These are phyloP conservation scores for Helichrysum umbraculigerum DNA, from an alignment of 129 eudicot species.

Conservation along the genomic window DNA sequence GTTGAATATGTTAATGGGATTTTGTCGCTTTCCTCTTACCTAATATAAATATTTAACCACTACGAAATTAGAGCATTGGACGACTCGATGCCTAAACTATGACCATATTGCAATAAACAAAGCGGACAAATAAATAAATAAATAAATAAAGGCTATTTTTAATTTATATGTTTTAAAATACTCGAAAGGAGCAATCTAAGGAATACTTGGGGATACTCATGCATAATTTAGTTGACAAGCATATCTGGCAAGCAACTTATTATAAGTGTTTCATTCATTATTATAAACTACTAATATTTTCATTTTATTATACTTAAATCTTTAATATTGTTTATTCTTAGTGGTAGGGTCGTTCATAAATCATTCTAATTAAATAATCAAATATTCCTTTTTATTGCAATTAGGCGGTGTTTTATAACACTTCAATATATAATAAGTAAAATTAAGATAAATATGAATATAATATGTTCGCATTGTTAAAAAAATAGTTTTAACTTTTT, in stretches of 20 bases:
- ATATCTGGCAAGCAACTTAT: constrained; percentile 54
- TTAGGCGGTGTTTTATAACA: no score
- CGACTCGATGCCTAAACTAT: constrained; percentile 34
- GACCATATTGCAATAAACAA: constrained; percentile 33
- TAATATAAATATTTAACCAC: neutral
- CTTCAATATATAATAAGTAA: no score
- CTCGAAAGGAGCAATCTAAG: constrained; percentile 43
- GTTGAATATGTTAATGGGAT: neutral
- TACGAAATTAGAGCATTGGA: constrained; percentile 6
- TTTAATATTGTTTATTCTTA: neutral
- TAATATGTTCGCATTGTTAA: no score
- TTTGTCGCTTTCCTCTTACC: neutral
- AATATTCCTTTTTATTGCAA: no score
- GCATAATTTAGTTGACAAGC: constrained; percentile 44
- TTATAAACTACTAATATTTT: neutral
- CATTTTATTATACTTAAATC: neutral
- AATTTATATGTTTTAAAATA: constrained; percentile 1
- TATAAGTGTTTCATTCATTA: constrained; percentile 22
- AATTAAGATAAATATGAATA: no score
- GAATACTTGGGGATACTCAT: constrained; percentile 48
- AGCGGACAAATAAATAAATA: neutral
- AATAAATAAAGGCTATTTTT: neutral
- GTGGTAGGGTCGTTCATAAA: neutral
- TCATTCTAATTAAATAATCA: no score
- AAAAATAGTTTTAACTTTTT: no score